Conservation (phyloP, 2,329 filamentous ascomycete species). For the Arthrobotrys sinensis region DNA sequence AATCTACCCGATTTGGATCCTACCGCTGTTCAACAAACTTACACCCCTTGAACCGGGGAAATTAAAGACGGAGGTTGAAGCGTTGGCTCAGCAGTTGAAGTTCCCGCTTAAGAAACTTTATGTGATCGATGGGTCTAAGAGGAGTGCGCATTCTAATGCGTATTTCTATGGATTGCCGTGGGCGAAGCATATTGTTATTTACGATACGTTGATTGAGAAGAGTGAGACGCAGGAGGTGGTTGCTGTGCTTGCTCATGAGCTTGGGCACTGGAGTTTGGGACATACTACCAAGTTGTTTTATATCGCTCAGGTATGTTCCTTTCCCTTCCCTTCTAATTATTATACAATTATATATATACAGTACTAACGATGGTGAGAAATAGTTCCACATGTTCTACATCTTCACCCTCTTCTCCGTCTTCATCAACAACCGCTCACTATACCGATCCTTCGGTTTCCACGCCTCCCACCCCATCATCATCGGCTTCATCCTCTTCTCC, state of each 20-base stretch:
- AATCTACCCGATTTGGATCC: constrained; percentile 92
- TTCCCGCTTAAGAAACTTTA: constrained; percentile 95
- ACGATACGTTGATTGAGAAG: constrained; percentile 97
- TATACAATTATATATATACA: constrained; percentile 13
- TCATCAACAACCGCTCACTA: constrained; percentile 93
- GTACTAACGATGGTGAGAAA: constrained; percentile 36
- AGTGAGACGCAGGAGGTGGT: constrained; percentile 85
- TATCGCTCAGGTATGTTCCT: constrained; percentile 82
- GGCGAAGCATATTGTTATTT: constrained; percentile 99
- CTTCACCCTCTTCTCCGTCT: constrained; percentile 95
- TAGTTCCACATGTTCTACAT: constrained; percentile 96
- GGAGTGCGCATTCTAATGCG: constrained; percentile 88
- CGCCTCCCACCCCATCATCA: constrained; percentile 87
- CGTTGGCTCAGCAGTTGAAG: constrained; percentile 83
- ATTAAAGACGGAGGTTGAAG: constrained; percentile 90
- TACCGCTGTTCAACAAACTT: constrained; percentile 98
- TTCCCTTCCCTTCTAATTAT: constrained; percentile 1
- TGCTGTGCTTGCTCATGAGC: constrained; percentile 92
- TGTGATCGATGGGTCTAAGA: constrained; percentile 93
- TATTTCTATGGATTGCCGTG: constrained; percentile 98
- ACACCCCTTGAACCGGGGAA: constrained; percentile 89
- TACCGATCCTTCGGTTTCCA: constrained; percentile 93
- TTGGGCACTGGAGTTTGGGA: constrained; percentile 96
- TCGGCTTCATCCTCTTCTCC: constrained; percentile 97
- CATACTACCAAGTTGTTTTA: constrained; percentile 93